These are phyloP conservation scores for Monilinia laxa DNA, from an alignment of 2,329 filamentous ascomycete species.

Conservation along the genomic window DNA sequence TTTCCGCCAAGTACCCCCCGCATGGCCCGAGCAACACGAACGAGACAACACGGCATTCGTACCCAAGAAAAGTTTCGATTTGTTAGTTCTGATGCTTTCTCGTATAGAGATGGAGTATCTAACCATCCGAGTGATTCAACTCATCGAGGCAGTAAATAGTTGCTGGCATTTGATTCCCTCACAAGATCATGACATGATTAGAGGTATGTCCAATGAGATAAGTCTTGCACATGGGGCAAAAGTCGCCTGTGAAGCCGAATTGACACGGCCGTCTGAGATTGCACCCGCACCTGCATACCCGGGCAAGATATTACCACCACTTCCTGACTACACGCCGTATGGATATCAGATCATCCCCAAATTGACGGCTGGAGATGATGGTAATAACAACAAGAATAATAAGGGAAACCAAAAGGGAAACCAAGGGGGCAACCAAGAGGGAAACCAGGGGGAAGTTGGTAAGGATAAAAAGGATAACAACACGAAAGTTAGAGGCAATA, in stretches of 20 bases:
- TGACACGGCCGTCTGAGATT: slow-evolving; percentile 18
- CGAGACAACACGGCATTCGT: slow-evolving; percentile 13
- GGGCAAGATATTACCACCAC: slow-evolving; percentile 11
- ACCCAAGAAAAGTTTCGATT: slow-evolving; percentile 17
- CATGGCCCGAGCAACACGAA: slow-evolving; percentile 23
- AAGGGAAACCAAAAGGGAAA: neutral
- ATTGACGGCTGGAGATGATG: neutral
- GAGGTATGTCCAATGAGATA: slow-evolving; percentile 6
- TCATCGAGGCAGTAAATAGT: slow-evolving; percentile 2
- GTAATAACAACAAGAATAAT: neutral
- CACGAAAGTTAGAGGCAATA: neutral
- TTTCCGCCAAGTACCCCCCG: slow-evolving; percentile 17
- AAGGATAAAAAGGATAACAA: slow-evolving; percentile 10
- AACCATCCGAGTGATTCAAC: slow-evolving; percentile 13
- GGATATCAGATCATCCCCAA: slow-evolving; percentile 5
- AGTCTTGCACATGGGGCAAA: slow-evolving; percentile 2
- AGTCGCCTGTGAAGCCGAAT: slow-evolving; percentile 18
- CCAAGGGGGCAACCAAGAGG: neutral
- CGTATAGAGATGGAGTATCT: slow-evolving; percentile 24
- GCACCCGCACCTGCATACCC: slow-evolving; percentile 23
- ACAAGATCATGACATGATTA: neutral
- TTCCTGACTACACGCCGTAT: slow-evolving; percentile 14
- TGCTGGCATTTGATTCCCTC: slow-evolving; percentile 20
- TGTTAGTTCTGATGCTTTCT: slow-evolving; percentile 17
- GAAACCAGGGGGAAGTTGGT: neutral